These are phyloP conservation scores for Coemansia reversa DNA, from an alignment of 192 early-diverging fungal species.

Conservation along the genomic window DNA sequence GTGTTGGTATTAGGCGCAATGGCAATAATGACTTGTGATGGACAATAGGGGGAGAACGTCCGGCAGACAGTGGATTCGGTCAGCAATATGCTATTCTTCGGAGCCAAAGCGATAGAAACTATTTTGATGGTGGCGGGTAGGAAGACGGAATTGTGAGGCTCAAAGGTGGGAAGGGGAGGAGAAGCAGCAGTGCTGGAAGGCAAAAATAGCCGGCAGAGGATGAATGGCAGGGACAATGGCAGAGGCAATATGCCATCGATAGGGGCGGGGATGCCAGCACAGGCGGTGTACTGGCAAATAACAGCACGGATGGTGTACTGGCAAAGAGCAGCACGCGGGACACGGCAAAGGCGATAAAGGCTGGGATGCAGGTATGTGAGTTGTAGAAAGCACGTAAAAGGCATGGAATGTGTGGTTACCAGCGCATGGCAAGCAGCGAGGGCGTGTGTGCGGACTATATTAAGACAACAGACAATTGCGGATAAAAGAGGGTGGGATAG, in stretches of 20 bases:
- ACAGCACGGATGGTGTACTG: background rate
- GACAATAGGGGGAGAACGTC: slow-evolving; percentile 1
- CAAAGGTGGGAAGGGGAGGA: background rate
- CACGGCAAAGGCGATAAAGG: background rate
- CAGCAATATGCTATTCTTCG: slow-evolving; percentile 7
- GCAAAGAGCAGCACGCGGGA: background rate
- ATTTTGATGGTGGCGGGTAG: background rate
- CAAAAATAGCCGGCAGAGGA: slow-evolving; percentile 13
- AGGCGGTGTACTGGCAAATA: background rate
- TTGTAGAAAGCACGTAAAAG: background rate
- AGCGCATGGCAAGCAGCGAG: background rate
- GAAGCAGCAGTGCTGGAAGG: background rate
- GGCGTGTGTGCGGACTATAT: background rate
- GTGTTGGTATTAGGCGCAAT: slow-evolving; percentile 2
- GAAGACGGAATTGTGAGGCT: slow-evolving; percentile 7
- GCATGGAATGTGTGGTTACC: background rate
- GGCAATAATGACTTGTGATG: slow-evolving; percentile 7
- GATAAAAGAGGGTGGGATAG: slow-evolving; percentile 3
- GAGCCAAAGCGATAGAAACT: background rate
- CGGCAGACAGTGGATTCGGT: slow-evolving; percentile 4
- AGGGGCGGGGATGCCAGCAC: slow-evolving; percentile 13
- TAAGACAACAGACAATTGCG: slow-evolving; percentile 8
- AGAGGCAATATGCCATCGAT: slow-evolving; percentile 34
- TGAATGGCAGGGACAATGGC: slow-evolving; percentile 25
- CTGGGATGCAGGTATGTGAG: background rate